A percentile compares a stretch with the other conserved stretches of the same genome.
Conservation (phyloP, 2,329 filamentous ascomycete species). For the Xylariales sp. region DNA sequence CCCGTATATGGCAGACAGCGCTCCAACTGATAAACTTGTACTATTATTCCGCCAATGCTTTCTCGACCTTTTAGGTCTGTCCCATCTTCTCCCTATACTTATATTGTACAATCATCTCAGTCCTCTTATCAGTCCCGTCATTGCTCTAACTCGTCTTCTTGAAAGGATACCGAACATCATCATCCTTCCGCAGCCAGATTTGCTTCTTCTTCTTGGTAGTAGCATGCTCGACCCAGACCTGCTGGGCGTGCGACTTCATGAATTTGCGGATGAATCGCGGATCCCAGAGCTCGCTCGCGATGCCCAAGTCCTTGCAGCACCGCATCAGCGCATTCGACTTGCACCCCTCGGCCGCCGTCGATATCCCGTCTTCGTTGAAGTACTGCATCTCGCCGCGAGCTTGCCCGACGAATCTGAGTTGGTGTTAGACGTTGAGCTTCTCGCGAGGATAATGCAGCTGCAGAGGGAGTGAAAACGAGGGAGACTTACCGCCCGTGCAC, state of each 20-base stretch:
- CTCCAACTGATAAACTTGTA: too few relatives aligned
- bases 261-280: slow-evolving; percentile 83
- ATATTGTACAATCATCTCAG: too few relatives aligned
- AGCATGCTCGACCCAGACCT: slow-evolving; percentile 86
- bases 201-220: slow-evolving; percentile 84
- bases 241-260: slow-evolving; percentile 67
- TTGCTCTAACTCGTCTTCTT: slow-evolving; percentile 31
- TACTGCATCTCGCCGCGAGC: slow-evolving; percentile 93
- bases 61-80: too few relatives aligned
- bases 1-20: too few relatives aligned
- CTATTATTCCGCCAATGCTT: too few relatives aligned
- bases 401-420: slow-evolving; percentile 85
- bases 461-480: background rate
- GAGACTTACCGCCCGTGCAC: slow-evolving; percentile 72
- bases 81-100: too few relatives aligned
- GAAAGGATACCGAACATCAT: slow-evolving; percentile 62
- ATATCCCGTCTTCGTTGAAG: slow-evolving; percentile 84
- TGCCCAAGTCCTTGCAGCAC: slow-evolving; percentile 95
- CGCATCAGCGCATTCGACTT: slow-evolving; percentile 97
- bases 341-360: slow-evolving; percentile 92
- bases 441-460: background rate
- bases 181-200: slow-evolving; percentile 82
- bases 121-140: too few relatives aligned
- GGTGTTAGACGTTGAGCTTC: too few relatives aligned
- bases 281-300: slow-evolving; percentile 95